A percentile compares a stretch with the other conserved stretches of the same genome.
Evolutionary conservation across 768 basidiomycete species (phyloP).

Genomic region (Steccherinum ochraceum): DNA sequence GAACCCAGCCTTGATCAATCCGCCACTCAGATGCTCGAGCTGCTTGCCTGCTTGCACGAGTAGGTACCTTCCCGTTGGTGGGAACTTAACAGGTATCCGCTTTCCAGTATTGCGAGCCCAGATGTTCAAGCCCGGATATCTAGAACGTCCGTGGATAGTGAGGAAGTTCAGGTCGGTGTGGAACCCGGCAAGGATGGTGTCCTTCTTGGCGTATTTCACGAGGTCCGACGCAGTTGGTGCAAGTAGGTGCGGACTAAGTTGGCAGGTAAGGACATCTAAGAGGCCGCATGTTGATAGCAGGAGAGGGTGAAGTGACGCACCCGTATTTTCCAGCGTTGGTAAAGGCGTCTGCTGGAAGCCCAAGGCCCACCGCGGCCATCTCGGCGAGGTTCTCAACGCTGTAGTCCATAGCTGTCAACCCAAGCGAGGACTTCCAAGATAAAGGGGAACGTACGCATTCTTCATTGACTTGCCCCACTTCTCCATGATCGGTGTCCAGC

Average conservation of each 20-base stretch:
- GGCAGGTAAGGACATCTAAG: no score
- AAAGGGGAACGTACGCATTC: constrained; percentile 52
- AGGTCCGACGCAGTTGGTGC: constrained; percentile 94
- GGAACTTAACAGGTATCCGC: constrained; percentile 83
- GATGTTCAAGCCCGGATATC: constrained; percentile 85
- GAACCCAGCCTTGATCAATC: constrained; percentile 86
- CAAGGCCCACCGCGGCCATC: constrained; percentile 84
- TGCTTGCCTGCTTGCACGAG: constrained; percentile 96
- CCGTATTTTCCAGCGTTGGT: constrained; percentile 81
- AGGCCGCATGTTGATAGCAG: background rate
- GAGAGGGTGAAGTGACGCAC: constrained; percentile 29
- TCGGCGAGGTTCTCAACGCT: constrained; percentile 85
- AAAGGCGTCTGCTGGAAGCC: constrained; percentile 62
- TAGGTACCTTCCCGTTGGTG: constrained; percentile 69
- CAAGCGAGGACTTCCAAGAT: background rate
- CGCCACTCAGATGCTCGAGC: constrained; percentile 79
- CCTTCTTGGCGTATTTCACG: constrained; percentile 63
- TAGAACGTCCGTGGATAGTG: constrained; percentile 83
- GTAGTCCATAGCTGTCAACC: constrained; percentile 1
- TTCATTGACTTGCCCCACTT: constrained; percentile 90
- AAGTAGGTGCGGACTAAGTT: constrained; percentile 68
- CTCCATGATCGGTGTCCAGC: constrained; percentile 72
- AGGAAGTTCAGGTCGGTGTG: constrained; percentile 93
- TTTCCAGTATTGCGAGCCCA: constrained; percentile 95
- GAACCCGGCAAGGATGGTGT: constrained; percentile 90